A percentile compares a stretch with the other conserved stretches of the same genome.
Evolutionary conservation across 163 green algal species (phyloP).

Genomic region (Scenedesmus sp.): DNA sequence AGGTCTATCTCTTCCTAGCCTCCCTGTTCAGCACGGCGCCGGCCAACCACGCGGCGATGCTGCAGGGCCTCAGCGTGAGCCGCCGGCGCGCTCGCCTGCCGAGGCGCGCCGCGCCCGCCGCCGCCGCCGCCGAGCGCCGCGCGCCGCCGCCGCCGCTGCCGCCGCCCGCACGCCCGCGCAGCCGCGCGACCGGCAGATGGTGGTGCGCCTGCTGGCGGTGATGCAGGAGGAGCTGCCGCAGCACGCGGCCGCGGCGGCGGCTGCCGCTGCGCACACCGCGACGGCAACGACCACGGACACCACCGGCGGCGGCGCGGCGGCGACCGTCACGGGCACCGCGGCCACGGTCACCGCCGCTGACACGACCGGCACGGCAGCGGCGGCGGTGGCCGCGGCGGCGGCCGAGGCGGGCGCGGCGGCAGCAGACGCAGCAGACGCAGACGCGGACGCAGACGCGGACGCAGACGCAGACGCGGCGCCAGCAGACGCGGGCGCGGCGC

Average conservation of each 20-base stretch:
- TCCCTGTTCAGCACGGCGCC: conserved; percentile 16
- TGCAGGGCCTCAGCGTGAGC: conserved; percentile 16
- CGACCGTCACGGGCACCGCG: not conserved
- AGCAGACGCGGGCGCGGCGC: not conserved
- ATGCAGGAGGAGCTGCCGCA: conserved; percentile 5
- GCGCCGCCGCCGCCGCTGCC: not conserved
- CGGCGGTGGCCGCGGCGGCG: not conserved
- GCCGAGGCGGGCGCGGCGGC: not conserved
- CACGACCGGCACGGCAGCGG: not conserved
- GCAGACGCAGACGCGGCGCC: not conserved
- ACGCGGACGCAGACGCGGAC: not conserved
- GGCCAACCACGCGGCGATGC: conserved; percentile 18
- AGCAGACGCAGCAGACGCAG: conserved; percentile 16
- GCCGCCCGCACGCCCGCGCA: not conserved
- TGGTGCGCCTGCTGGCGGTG: not conserved
- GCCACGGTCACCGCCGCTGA: not conserved
- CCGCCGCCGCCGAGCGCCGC: not conserved
- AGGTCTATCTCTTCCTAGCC: conserved; percentile 36
- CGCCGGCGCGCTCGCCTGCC: not conserved
- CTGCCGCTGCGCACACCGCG: not conserved
- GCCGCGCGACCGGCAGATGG: conserved; percentile 11
- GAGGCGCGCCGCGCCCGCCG: not conserved
- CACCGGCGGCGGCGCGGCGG: conserved; percentile 1
- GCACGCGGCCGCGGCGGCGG: not conserved
- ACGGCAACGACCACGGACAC: not conserved